Conservation (phyloP, 305 asterid genomes). For the Fraxinus sp. region DNA sequence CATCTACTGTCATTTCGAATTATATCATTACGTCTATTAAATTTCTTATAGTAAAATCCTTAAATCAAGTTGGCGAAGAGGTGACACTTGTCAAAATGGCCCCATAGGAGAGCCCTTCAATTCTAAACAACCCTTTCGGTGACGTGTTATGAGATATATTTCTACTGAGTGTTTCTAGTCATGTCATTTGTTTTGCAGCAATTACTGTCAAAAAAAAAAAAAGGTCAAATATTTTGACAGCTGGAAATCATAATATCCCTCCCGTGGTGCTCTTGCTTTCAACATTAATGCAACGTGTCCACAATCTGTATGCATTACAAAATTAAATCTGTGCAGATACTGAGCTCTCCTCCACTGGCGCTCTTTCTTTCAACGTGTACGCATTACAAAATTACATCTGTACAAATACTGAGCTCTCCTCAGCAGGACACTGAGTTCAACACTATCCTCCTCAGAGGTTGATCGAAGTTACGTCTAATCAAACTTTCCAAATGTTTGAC, state of each 20-base stretch:
- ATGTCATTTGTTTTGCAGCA: conserved; percentile 11
- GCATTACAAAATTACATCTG: not conserved
- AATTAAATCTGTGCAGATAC: conserved; percentile 3
- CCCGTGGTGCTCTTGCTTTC: conserved; percentile 4
- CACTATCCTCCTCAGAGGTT: not conserved
- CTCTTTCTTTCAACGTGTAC: conserved; percentile 1
- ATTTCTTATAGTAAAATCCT: no score
- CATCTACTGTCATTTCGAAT: no score
- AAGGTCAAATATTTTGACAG: conserved; percentile 11
- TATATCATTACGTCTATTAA: no score
- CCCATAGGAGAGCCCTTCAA: not conserved
- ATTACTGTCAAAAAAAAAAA: not conserved
- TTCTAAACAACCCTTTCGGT: conserved; percentile 8
- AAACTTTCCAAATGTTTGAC: conserved; percentile 18
- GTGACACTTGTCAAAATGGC: not conserved
- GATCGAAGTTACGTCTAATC: conserved; percentile 24
- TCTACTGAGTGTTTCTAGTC: conserved; percentile 20
- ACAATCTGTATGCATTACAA: not conserved
- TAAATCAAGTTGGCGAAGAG: not conserved
- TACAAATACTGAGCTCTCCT: conserved; percentile 4
- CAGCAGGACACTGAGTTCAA: not conserved
- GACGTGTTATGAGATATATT: conserved; percentile 6
- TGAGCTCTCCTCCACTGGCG: not conserved
- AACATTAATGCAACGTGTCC: conserved; percentile 17
- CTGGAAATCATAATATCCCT: not conserved